phyloP scores from a whole-genome alignment of 1,284 basidiomycete species.

The Austroboletus rostrupii region DNA sequence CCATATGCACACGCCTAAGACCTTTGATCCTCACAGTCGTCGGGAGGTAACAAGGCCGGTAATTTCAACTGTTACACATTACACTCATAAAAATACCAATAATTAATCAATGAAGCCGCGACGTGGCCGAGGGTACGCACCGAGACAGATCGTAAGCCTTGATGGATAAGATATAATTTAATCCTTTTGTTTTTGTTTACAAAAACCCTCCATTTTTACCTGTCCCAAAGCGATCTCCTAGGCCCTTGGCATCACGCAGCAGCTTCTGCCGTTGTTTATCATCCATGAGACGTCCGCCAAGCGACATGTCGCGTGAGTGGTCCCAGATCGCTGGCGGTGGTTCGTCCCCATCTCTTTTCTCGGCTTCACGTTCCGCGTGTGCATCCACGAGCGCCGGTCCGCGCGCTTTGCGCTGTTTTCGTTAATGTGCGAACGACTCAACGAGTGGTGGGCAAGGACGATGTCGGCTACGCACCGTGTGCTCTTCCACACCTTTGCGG shows the following conservation, averaged over 20 bases:
- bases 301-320: slow-evolving; percentile 79
- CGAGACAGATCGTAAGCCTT: slow-evolving; percentile 9
- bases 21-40: no score
- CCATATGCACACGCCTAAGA: no score
- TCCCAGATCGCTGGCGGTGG: slow-evolving; percentile 78
- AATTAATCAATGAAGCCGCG: background rate
- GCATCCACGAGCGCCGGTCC: slow-evolving; percentile 67
- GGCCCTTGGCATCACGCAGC: slow-evolving; percentile 72
- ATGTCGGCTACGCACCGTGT: slow-evolving; percentile 58
- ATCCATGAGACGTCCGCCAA: slow-evolving; percentile 82
- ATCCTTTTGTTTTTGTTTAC: slow-evolving; percentile 16
- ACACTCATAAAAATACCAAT: background rate
- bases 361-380: slow-evolving; percentile 39
- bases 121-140: background rate
- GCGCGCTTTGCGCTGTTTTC: slow-evolving; percentile 55
- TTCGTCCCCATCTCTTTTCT: slow-evolving; percentile 44
- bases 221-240: slow-evolving; percentile 78
- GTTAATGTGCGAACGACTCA: slow-evolving; percentile 1
- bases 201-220: slow-evolving; percentile 64
- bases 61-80: background rate
- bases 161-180: slow-evolving; percentile 4
- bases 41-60: no score
- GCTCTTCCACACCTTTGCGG: slow-evolving; percentile 66
- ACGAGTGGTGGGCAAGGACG: background rate
- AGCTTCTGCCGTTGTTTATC: slow-evolving; percentile 74